Evolutionary conservation across 192 early-diverging fungal species (phyloP), one percentile per base, ranked within the genome.

Genomic region (Backusella morwellensis): DNA sequence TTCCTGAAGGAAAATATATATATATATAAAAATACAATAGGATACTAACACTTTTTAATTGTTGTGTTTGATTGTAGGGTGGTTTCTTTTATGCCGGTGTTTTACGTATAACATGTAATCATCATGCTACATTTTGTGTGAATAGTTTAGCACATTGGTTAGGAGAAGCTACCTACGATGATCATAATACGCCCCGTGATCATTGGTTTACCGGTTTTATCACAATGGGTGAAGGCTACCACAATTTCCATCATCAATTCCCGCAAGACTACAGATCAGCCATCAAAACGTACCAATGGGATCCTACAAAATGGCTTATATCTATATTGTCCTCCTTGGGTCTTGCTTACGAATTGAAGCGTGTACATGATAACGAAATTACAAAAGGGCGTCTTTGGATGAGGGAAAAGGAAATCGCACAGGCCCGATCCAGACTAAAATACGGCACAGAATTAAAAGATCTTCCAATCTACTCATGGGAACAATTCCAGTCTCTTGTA

Each of bases 241-340:
- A 95, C 87, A 95, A 95, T 84, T 93, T 91, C 84, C 93, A 95
- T 77, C 93, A 95, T 84, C 88, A 94, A 83, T 95, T 94, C 83
- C 93, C 93, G 47, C 87, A 91, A 75, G 93, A 95, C 78, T 95
- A 94, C 83, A 89, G 93, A 63, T 94, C 93, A 73, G 93, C 92
- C 34, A 93, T 94, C 78, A 77, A 82, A 66, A 89, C 88, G 78
- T 93, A 89, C 74, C 91, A 94, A 82, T 94, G 91, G 73, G 93
- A 95, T 73, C 93, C 94, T n/a, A 94, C 92, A 75, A 95, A 95
- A 84, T 95, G 93, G 93, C 74, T 95, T 40, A 94, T 95, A 50
- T 83, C 80, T 34, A 4, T 81, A 23, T 81, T 84, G 70, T 82
- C 89, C 19, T 82, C 79, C 35, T 17, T 92, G 35, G 93, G 93